phyloP scores from a whole-genome alignment of 1,284 basidiomycete species.

The Bondarzewia mesenterica region DNA sequence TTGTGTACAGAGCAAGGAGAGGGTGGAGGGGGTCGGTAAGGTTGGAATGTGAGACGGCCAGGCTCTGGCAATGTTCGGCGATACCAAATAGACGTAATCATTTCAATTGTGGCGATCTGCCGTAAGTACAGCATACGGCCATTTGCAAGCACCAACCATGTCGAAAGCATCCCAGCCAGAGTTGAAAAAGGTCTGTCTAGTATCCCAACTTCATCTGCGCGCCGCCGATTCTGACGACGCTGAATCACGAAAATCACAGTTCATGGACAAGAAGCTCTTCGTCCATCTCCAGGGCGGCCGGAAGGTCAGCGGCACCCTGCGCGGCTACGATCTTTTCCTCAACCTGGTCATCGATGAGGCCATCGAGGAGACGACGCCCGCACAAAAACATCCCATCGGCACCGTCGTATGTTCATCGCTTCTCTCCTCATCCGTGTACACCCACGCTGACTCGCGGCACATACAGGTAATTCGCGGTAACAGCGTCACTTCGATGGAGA shows the following conservation, averaged over 20 bases:
- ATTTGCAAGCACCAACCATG: constrained; percentile 37
- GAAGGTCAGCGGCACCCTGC: constrained; percentile 90
- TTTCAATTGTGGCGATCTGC: neutral
- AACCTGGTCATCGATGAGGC: constrained; percentile 98
- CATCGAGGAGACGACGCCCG: constrained; percentile 83
- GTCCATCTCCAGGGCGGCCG: constrained; percentile 94
- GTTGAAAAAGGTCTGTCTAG: constrained; percentile 73
- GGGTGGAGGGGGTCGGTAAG: neutral
- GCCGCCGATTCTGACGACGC: neutral
- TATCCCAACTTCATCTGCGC: neutral
- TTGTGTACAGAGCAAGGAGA: neutral
- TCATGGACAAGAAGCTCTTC: constrained; percentile 98
- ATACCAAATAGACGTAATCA: constrained; percentile 4
- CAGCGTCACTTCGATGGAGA: constrained; percentile 90
- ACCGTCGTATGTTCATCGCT: constrained; percentile 64
- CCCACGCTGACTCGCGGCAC: constrained; percentile 8
- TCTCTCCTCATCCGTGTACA: neutral
- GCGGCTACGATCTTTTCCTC: constrained; percentile 98
- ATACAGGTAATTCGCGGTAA: constrained; percentile 87
- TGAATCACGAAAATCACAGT: constrained; percentile 44
- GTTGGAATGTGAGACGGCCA: neutral
- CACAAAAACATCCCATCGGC: constrained; percentile 86
- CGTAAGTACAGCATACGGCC: neutral
- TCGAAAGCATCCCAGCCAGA: constrained; percentile 90
- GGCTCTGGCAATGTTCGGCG: neutral